phyloP scores from a whole-genome alignment of 2,329 filamentous ascomycete species.

The Penicillium sp. region DNA sequence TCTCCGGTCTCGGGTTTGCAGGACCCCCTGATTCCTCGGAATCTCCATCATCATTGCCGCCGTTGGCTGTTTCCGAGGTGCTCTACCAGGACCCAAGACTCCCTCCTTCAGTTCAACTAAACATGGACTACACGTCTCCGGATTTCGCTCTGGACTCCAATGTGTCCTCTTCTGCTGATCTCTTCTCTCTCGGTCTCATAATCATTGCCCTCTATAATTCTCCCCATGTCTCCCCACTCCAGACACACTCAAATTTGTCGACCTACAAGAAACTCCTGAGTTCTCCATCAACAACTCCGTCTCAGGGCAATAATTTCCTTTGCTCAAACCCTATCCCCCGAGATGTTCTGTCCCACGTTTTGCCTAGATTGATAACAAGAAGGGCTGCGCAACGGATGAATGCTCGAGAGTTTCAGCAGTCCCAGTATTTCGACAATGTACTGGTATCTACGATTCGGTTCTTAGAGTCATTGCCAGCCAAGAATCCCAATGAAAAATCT shows the following conservation, averaged over 20 bases:
- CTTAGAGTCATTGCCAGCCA: slow-evolving; percentile 83
- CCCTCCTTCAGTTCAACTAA: slow-evolving; percentile 78
- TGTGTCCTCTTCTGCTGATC: slow-evolving; percentile 77
- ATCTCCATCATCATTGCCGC: slow-evolving; percentile 70
- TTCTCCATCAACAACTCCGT: slow-evolving; percentile 75
- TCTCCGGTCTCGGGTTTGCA: slow-evolving; percentile 89
- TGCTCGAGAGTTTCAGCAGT: slow-evolving; percentile 89
- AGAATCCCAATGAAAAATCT: slow-evolving; percentile 85
- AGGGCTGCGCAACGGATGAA: slow-evolving; percentile 83
- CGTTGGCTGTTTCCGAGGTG: slow-evolving; percentile 78
- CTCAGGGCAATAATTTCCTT: slow-evolving; percentile 77
- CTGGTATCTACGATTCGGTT: slow-evolving; percentile 95
- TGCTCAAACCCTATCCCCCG: slow-evolving; percentile 75
- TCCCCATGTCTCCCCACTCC: slow-evolving; percentile 84
- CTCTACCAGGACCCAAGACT: slow-evolving; percentile 82
- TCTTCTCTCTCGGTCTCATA: slow-evolving; percentile 89
- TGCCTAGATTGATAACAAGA: slow-evolving; percentile 83
- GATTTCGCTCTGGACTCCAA: slow-evolving; percentile 93
- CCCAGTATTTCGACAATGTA: slow-evolving; percentile 95
- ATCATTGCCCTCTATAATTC: slow-evolving; percentile 90
- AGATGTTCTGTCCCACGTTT: slow-evolving; percentile 70
- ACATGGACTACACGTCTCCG: slow-evolving; percentile 89
- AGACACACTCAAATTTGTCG: slow-evolving; percentile 75
- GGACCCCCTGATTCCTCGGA: slow-evolving; percentile 74
- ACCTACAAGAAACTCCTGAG: slow-evolving; percentile 83